These are phyloP conservation scores for Musa schizocarpa DNA, from an alignment of 176 grass and related monocot genomes.

Conservation along the genomic window DNA sequence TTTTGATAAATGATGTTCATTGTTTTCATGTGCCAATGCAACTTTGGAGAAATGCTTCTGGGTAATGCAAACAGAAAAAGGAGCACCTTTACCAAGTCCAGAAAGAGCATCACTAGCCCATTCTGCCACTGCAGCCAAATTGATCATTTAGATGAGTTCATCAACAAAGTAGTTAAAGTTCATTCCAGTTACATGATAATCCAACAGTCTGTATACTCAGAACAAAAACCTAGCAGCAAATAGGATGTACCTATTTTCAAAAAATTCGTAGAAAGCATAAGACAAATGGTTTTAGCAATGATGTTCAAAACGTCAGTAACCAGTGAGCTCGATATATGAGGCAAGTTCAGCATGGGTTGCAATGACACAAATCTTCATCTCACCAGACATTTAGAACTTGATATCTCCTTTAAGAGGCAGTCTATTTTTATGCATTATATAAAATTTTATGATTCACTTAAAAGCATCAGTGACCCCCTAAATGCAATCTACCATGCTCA, in stretches of 20 bases:
- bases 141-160: background rate
- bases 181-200: background rate
- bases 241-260: no score
- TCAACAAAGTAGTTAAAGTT: background rate
- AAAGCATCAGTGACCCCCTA: background rate
- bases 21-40: slow-evolving; percentile 49
- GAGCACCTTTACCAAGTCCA: slow-evolving; percentile 86
- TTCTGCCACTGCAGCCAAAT: slow-evolving; percentile 53
- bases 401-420: no score
- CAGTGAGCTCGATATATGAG: no score
- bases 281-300: no score
- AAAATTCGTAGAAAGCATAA: no score
- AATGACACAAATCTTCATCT: no score
- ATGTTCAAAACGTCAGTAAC: no score
- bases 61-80: slow-evolving; percentile 88
- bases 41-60: slow-evolving; percentile 81
- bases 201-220: background rate
- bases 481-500: no score
- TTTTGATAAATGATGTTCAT: slow-evolving; percentile 60
- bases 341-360: no score
- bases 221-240: background rate
- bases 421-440: no score
- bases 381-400: no score
- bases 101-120: slow-evolving; percentile 79
- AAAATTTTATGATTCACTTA: background rate